Base-by-base conservation (phyloP, 371 early-diverging fungal species). In the Mucor racemosus region DNA sequence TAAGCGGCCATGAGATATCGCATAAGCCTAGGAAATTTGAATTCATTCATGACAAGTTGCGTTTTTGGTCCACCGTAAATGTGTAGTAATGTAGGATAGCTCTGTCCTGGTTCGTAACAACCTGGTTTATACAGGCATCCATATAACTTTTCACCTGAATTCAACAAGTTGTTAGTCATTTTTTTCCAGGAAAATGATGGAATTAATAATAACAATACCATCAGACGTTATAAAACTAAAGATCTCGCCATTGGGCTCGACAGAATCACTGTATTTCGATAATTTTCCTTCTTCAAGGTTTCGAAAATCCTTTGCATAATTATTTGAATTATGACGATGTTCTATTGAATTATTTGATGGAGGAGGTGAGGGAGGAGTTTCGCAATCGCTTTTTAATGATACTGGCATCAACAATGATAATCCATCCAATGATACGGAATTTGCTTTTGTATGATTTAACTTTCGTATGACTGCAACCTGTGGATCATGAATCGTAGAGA, bases 41-140 rank as follows among this genome's bases (percentile, higher is more conserved):
- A 92, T 26, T 91, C 92, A 68, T 92, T 92, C 33, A 86, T 86
- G 14, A 92, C 91, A 68, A 90, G 71, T 71, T 87, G 90, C 13
- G 85, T 81, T 44, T 84, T 79, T 4, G 90, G 90, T 0, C 90
- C 90, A 15, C 90, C 90, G 58, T 90, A 90, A 9, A 90, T 81
- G 59, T 82, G 77, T 21, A 88, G 68, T 10, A 90, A 40, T 0
- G 87, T 85, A 11, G 89, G 88, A 58, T 87, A 90, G 31, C 79
- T 80, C 41, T 70, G 67, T 0, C 86, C 86, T 5, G 77, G 66
- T 17, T 76, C 58, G 57, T 87, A 88, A 58, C 77, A 74, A 0
- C 69, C 62, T 0, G 92, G 92, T 46, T 83, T 81, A 72, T 89
- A 91, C 9, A 90, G 58, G 67, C 86, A 88, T 19, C 91, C 93